A percentile compares a stretch with the other conserved stretches of the same genome.
Conservation (phyloP, 306 rosid species). For the Spatholobus suberectus region DNA sequence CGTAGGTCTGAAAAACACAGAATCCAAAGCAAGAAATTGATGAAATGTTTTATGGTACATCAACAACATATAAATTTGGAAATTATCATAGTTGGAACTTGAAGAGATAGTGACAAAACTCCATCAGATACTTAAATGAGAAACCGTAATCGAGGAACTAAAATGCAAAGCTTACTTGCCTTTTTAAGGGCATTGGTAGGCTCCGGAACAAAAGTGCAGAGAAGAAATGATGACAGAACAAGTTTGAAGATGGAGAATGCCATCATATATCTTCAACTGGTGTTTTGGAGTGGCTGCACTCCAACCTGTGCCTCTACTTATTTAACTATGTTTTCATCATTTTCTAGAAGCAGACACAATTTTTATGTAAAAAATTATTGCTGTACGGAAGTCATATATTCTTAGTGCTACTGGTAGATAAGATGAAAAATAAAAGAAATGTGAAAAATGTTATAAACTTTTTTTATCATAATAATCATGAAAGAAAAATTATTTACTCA, state of each 20-base stretch:
- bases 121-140: not conserved
- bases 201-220: slow-evolving; percentile 11
- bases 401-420: too few species aligned
- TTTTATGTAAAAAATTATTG: too few species aligned
- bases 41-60: not conserved
- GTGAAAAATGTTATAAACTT: too few species aligned
- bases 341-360: too few species aligned
- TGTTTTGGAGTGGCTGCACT: not conserved
- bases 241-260: not conserved
- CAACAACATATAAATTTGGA: not conserved
- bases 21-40: not conserved
- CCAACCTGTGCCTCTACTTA: not conserved
- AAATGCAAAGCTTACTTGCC: not conserved
- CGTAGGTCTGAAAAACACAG: not conserved
- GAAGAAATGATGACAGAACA: slow-evolving; percentile 8
- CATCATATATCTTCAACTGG: not conserved
- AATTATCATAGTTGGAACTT: not conserved
- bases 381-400: too few species aligned
- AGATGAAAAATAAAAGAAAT: too few species aligned
- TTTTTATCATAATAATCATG: too few species aligned
- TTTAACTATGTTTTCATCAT: not conserved
- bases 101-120: not conserved
- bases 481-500: too few species aligned
- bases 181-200: slow-evolving; percentile 34
- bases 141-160: not conserved